A percentile compares a stretch with the other conserved stretches of the same genome.
These are phyloP conservation scores for Fusarium phyllophilum DNA, from an alignment of 2,329 filamentous ascomycete genomes.

Conservation along the genomic window DNA sequence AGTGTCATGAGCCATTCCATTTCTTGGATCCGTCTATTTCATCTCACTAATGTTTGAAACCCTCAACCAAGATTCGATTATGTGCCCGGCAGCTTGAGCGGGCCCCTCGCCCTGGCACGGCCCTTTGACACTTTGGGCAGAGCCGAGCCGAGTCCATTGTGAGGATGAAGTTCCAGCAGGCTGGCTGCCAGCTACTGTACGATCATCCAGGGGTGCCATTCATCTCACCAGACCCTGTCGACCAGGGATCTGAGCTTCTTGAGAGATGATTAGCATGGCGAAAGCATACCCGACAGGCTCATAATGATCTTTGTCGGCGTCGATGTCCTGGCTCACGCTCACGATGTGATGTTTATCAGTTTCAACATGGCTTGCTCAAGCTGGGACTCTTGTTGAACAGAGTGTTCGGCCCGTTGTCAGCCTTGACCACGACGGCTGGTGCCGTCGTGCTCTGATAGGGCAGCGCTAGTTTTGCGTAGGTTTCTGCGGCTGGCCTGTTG, in stretches of 20 bases:
- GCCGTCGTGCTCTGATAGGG: slow-evolving; percentile 34
- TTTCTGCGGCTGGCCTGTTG: slow-evolving; percentile 37
- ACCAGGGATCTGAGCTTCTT: slow-evolving; percentile 10
- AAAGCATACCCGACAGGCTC: background rate
- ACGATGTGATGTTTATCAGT: background rate
- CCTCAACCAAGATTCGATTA: slow-evolving; percentile 35
- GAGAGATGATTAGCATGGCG: background rate
- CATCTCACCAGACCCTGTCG: slow-evolving; percentile 38
- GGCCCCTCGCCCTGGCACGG: slow-evolving; percentile 22
- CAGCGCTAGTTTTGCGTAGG: slow-evolving; percentile 31
- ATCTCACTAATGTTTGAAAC: slow-evolving; percentile 5
- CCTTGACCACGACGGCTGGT: slow-evolving; percentile 31
- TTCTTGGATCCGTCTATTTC: slow-evolving; percentile 1
- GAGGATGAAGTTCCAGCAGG: slow-evolving; percentile 29
- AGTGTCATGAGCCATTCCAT: slow-evolving; percentile 7
- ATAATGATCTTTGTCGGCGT: background rate
- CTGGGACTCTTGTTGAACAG: background rate
- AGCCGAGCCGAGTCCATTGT: slow-evolving; percentile 30
- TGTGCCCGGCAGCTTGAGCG: slow-evolving; percentile 32
- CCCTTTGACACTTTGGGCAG: slow-evolving; percentile 29
- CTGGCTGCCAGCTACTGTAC: slow-evolving; percentile 24
- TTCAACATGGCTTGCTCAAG: background rate
- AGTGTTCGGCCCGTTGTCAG: slow-evolving; percentile 22
- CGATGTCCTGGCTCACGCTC: background rate
- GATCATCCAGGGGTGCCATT: slow-evolving; percentile 36